phyloP scores from a whole-genome alignment of 2,329 filamentous ascomycete species.

The Cladobotryum mycophilum region DNA sequence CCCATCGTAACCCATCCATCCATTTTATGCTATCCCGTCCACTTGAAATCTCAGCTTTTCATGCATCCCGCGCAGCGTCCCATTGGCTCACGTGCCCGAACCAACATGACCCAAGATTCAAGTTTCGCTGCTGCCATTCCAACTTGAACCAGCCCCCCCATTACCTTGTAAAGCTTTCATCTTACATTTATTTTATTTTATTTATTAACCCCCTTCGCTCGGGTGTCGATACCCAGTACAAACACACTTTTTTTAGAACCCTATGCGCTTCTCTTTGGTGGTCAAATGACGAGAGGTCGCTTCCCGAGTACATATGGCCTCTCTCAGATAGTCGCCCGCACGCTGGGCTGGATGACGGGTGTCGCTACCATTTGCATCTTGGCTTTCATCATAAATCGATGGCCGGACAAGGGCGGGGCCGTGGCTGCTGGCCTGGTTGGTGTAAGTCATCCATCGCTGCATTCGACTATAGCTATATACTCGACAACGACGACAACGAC shows the following conservation, averaged over 20 bases:
- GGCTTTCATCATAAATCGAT: constrained; percentile 26
- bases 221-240: not conserved
- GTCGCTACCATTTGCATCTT: constrained; percentile 27
- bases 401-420: constrained; percentile 23
- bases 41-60: no score
- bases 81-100: no score
- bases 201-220: not conserved
- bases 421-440: constrained; percentile 26
- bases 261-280: not conserved
- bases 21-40: no score
- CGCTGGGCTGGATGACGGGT: constrained; percentile 26
- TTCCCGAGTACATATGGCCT: constrained; percentile 7
- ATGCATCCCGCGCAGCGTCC: no score
- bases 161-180: no score
- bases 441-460: constrained; percentile 20
- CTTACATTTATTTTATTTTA: not conserved
- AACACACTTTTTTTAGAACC: no score
- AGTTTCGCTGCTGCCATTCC: no score
- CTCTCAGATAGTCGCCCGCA: constrained; percentile 20
- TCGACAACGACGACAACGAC: not conserved
- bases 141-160: no score
- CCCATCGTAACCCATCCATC: no score
- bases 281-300: constrained; percentile 7
- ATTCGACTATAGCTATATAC: not conserved
- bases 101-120: no score